Evolutionary conservation across 441 rosid species (phyloP).

Genomic region (Macaranga tanarius): DNA sequence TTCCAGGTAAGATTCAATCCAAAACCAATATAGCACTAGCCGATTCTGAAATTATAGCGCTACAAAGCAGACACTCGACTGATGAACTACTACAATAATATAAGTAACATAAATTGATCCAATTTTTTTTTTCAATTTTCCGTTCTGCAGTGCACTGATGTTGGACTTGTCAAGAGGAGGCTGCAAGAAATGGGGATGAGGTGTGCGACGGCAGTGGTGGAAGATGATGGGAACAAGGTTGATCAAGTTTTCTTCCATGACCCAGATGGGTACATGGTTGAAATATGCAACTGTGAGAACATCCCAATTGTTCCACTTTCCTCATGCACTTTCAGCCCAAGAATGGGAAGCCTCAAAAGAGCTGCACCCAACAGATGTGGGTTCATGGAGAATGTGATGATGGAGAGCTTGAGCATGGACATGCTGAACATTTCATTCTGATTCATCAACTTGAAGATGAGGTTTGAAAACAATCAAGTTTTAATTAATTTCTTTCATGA

Average conservation of each 20-base stretch:
- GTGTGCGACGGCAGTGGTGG: constrained; percentile 49
- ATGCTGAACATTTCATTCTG: constrained; percentile 59
- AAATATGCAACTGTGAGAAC: constrained; percentile 62
- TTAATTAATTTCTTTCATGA: too few relatives aligned
- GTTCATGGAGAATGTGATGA: constrained; percentile 60
- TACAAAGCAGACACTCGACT: neutral
- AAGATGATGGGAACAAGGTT: constrained; percentile 48
- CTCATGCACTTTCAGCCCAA: constrained; percentile 36
- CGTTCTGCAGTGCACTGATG: constrained; percentile 43
- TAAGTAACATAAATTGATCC: too few relatives aligned
- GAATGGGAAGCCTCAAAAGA: constrained; percentile 33
- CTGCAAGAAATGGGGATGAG: constrained; percentile 55
- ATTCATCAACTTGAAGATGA: constrained; percentile 7
- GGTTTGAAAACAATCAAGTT: neutral
- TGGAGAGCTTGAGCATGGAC: constrained; percentile 74
- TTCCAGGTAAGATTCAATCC: constrained; percentile 44
- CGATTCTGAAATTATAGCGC: too few relatives aligned
- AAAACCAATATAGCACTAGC: neutral
- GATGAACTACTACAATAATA: too few relatives aligned
- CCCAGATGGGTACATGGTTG: constrained; percentile 70
- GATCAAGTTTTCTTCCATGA: constrained; percentile 67
- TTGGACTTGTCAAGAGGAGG: constrained; percentile 47
- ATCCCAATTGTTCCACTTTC: constrained; percentile 52
- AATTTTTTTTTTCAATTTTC: neutral
- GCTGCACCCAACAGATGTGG: constrained; percentile 40